These are phyloP conservation scores for Venturia effusa DNA, from an alignment of 2,329 filamentous ascomycete species.

Conservation along the genomic window DNA sequence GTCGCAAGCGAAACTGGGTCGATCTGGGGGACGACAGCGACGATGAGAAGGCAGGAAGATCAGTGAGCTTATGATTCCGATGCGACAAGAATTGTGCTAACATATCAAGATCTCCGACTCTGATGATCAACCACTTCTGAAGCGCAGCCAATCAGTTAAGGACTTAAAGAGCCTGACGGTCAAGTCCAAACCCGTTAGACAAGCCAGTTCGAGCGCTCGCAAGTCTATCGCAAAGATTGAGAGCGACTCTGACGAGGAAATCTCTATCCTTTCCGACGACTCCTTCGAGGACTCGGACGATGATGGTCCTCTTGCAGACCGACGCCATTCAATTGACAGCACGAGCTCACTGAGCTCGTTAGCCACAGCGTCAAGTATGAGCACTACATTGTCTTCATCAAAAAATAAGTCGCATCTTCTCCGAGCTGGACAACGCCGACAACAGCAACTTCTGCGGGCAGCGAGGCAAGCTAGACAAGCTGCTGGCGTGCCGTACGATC, in stretches of 20 bases:
- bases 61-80: background rate
- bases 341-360: conserved; percentile 9
- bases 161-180: background rate
- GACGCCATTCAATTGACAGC: conserved; percentile 11
- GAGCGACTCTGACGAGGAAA: conserved; percentile 14
- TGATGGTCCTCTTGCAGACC: conserved; percentile 17
- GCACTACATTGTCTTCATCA: background rate
- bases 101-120: background rate
- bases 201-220: background rate
- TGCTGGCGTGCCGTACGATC: conserved; percentile 13
- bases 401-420: background rate
- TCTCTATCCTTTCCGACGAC: conserved; percentile 13
- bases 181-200: background rate
- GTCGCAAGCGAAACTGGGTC: conserved; percentile 20
- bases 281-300: conserved; percentile 20
- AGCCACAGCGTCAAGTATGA: conserved; percentile 1
- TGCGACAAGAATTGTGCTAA: background rate
- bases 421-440: background rate
- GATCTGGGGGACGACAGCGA: conserved; percentile 18
- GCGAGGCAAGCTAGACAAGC: background rate
- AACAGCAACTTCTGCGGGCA: background rate
- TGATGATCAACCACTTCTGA: conserved; percentile 5
- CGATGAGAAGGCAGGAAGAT: background rate
- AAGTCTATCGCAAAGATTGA: conserved; percentile 2
- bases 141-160: background rate